A percentile compares a stretch with the other conserved stretches of the same genome.
phyloP scores from a whole-genome alignment of 164 flowering plant genomes.

The Magnolia changhungtana region DNA sequence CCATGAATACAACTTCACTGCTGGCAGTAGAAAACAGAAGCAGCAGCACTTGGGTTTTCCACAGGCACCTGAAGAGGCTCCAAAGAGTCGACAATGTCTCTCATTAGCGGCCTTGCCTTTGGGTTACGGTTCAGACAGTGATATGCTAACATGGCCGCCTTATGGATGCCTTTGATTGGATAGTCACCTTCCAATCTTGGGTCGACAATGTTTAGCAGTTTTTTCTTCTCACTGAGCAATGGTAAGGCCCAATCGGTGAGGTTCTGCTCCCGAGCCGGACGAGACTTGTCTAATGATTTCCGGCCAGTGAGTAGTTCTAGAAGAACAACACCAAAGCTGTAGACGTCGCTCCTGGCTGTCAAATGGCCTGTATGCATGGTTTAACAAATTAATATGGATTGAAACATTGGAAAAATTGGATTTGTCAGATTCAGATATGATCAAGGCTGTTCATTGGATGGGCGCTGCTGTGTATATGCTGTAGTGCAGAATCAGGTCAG shows the following conservation, averaged over 20 bases:
- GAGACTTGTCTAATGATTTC: conserved; percentile 67
- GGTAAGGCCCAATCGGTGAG: conserved; percentile 86
- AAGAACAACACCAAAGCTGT: conserved; percentile 86
- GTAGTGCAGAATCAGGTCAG: too few relatives aligned
- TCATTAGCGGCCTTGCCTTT: conserved; percentile 89
- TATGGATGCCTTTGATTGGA: conserved; percentile 72
- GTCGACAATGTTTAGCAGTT: conserved; percentile 64
- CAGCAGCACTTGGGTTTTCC: conserved; percentile 24
- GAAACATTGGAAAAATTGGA: too few relatives aligned
- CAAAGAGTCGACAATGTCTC: conserved; percentile 83
- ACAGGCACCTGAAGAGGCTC: conserved; percentile 65
- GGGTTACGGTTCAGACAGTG: conserved; percentile 86
- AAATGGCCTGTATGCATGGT: conserved; percentile 57
- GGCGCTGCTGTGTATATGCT: too few relatives aligned
- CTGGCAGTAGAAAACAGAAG: conserved; percentile 20
- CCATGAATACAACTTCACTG: conserved; percentile 12
- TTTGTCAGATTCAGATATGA: too few relatives aligned
- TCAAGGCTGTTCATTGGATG: too few relatives aligned
- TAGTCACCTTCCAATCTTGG: conserved; percentile 76
- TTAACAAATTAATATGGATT: too few relatives aligned
- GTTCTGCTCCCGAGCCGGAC: conserved; percentile 77
- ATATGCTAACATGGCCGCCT: conserved; percentile 91
- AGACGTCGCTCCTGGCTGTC: conserved; percentile 78
- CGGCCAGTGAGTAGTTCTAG: conserved; percentile 84
- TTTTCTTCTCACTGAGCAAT: conserved; percentile 72